These are phyloP conservation scores for Hypoxylon lenormandii DNA, from an alignment of 495 filamentous ascomycete genomes.

Conservation along the genomic window DNA sequence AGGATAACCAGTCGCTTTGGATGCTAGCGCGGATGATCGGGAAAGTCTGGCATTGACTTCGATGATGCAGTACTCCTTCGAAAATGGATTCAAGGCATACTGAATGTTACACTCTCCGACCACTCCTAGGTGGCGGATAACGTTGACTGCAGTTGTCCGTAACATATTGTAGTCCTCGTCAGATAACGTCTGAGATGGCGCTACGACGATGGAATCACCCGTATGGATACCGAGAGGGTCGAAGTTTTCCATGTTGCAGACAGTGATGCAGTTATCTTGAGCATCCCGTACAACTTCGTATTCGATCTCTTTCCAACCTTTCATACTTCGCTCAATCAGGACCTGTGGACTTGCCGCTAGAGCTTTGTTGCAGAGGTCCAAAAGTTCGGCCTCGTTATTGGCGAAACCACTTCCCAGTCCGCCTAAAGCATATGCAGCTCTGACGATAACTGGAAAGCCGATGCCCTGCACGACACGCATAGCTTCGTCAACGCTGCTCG, in stretches of 20 bases:
- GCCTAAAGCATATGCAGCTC: constrained; percentile 94
- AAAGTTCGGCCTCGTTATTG: constrained; percentile 84
- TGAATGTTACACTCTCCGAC: constrained; percentile 99
- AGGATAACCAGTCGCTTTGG: constrained; percentile 96
- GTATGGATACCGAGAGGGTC: constrained; percentile 98
- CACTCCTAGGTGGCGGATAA: constrained; percentile 95
- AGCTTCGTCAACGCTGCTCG: constrained; percentile 86
- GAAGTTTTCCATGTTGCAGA: constrained; percentile 99
- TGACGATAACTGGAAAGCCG: constrained; percentile 94
- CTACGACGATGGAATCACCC: constrained; percentile 97
- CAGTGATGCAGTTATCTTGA: constrained; percentile 97
- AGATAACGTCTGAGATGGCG: constrained; percentile 93
- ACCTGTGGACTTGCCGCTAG: constrained; percentile 96
- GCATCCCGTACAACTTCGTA: constrained; percentile 98
- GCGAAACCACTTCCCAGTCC: constrained; percentile 96
- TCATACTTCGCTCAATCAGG: constrained; percentile 97
- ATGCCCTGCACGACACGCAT: constrained; percentile 85
- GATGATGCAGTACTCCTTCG: constrained; percentile 97
- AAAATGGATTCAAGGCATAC: constrained; percentile 96
- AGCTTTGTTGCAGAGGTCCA: constrained; percentile 92
- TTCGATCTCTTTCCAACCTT: constrained; percentile 99
- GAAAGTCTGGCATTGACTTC: constrained; percentile 98
- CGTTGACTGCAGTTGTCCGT: constrained; percentile 96
- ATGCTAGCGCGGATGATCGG: constrained; percentile 91
- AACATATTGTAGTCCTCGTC: constrained; percentile 99